Conservation (phyloP, 495 filamentous ascomycete species). For the Umbilicaria muhlenbergii region DNA sequence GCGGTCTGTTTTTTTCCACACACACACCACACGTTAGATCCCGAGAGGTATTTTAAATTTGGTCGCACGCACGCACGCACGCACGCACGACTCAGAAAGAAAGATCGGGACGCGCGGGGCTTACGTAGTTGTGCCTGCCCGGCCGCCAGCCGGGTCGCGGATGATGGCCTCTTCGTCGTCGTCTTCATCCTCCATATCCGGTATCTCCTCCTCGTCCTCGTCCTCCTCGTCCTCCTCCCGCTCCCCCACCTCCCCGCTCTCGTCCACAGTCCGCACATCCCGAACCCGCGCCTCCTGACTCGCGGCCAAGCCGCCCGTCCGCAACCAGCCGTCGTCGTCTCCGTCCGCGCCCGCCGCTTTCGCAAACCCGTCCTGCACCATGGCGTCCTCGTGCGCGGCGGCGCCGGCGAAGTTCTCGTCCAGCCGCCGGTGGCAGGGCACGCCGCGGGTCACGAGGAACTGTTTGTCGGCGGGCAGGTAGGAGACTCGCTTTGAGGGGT, state of each 20-base stretch:
- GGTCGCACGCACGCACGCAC: no score
- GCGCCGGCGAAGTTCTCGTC: conserved; percentile 88
- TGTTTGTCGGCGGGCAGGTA: conserved; percentile 87
- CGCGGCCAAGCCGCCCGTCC: conserved; percentile 72
- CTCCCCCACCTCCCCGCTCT: conserved; percentile 62
- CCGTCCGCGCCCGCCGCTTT: conserved; percentile 31
- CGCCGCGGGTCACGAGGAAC: conserved; percentile 85
- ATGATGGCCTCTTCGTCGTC: conserved; percentile 98
- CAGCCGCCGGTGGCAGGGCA: conserved; percentile 80
- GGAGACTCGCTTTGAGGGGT: conserved; percentile 53
- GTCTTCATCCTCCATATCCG: conserved; percentile 95
- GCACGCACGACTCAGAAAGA: no score
- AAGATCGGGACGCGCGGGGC: conserved; percentile 20
- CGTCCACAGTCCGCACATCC: conserved; percentile 78
- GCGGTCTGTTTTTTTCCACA: conserved; percentile 49
- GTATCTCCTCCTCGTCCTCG: conserved; percentile 75
- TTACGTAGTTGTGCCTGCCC: conserved; percentile 49
- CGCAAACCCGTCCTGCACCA: conserved; percentile 63
- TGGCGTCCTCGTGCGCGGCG: conserved; percentile 65
- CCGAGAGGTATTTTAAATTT: no score
- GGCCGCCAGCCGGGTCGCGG: conserved; percentile 43
- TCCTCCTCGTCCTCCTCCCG: conserved; percentile 49
- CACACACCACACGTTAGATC: no score
- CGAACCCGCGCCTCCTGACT: conserved; percentile 55
- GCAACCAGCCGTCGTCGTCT: conserved; percentile 78